These are phyloP conservation scores for Dactylonectria macrodidyma DNA, from an alignment of 2,329 filamentous ascomycete species.

Conservation along the genomic window DNA sequence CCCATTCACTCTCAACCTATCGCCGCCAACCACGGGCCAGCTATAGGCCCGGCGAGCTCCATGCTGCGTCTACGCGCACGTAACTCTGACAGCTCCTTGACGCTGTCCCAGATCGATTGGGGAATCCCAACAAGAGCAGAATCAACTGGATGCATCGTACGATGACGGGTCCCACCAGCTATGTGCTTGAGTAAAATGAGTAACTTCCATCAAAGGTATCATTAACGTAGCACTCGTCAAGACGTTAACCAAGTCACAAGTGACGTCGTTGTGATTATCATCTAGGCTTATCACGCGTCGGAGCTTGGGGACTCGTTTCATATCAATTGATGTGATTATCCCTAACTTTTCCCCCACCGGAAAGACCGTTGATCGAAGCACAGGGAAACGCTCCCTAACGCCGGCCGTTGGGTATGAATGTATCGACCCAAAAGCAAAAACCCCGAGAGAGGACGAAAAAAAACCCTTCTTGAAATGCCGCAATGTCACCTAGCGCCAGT, in stretches of 20 bases:
- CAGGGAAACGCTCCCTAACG: constrained; percentile 19
- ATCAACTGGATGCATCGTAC: constrained; percentile 9
- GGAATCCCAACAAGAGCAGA: not conserved
- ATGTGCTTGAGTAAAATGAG: not conserved
- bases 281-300: constrained; percentile 18
- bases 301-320: constrained; percentile 11
- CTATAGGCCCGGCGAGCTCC: constrained; percentile 24
- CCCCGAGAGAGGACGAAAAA: not conserved
- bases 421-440: constrained; percentile 5
- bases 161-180: constrained; percentile 1
- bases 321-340: constrained; percentile 27
- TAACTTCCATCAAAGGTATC: constrained; percentile 7
- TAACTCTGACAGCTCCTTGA: constrained; percentile 21
- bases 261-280: constrained; percentile 1
- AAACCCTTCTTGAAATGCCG: constrained; percentile 21
- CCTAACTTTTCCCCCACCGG: constrained; percentile 5
- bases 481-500: constrained; percentile 4
- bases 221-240: not conserved
- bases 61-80: constrained; percentile 13
- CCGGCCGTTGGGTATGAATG: constrained; percentile 24
- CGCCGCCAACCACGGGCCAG: constrained; percentile 24
- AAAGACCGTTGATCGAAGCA: constrained; percentile 7
- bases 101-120: not conserved
- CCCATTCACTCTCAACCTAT: constrained; percentile 24
- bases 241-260: not conserved